Base-by-base conservation (phyloP, 1,284 basidiomycete species). In the Heterobasidion irregulare region DNA sequence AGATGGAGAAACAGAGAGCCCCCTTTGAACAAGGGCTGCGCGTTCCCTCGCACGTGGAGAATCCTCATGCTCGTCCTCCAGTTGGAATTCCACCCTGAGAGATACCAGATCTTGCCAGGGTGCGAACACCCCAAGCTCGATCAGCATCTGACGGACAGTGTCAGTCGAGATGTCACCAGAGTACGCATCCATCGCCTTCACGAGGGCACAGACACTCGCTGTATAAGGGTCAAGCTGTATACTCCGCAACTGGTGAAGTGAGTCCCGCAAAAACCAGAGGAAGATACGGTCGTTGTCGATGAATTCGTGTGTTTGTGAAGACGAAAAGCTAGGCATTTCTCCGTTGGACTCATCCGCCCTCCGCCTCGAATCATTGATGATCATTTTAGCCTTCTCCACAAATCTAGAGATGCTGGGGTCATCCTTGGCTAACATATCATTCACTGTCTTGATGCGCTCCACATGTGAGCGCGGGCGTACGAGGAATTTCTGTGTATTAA, bases 401-500 rank as follows among this genome's bases (percentile, higher is more conserved):
- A 96, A 96, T 1, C 62, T 58, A 3, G 71, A 64, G 16, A 94
- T 64, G 33, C 73, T 70, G 6, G 72, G 72, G 53, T 73, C 70
- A 45, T 67, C 61, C 18, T 73, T 47, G 18, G 15, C 68, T 13
- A 79, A 71, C 82, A 90, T 83, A 1, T 71, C 62, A 13, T 68
- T 68, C 2, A 94, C 82, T 0, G 63, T 66, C n/a, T 75, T 55
- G 32, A 94, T 67, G 44, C 78, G 78, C 16, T 77, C 63, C 1
- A 90, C 72, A 44, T 92, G 82, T 0, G 72, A 70, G 34, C 72
- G 68, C 1, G 90, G 88, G 2, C 94, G 83, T 43, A 95, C 80
- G 41, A 77, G 66, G 71, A 95, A 94, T 0, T 65, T 71, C 52
- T 85, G 82, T 3, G 73, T 75, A 12, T 71, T 63, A 46, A 82